These are phyloP conservation scores for Paulownia fortunei DNA, from an alignment of 257 asterid species.

Conservation along the genomic window DNA sequence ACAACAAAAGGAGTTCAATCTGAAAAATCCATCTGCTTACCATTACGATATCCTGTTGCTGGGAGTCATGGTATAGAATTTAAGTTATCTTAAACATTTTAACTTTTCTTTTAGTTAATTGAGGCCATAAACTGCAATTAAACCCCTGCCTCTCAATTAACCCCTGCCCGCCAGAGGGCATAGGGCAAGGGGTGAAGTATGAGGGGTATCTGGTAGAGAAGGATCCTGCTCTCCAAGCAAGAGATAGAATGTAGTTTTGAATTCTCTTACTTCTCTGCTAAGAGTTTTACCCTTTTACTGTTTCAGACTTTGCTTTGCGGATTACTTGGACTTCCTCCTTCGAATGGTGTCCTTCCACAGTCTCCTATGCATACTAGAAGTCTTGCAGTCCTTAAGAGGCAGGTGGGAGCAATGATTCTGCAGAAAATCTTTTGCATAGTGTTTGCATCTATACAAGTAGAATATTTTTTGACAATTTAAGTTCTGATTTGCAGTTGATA, in stretches of 20 bases:
- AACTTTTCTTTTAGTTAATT: not conserved
- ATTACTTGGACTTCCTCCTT: conserved; percentile 96
- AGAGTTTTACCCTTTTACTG: conserved; percentile 7
- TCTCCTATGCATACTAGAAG: conserved; percentile 99
- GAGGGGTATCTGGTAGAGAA: too few relatives aligned
- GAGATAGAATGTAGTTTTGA: not conserved
- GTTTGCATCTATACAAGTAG: not conserved
- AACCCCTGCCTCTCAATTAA: too few relatives aligned
- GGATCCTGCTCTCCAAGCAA: too few relatives aligned
- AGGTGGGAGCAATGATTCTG: conserved; percentile 51
- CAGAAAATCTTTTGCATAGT: not conserved
- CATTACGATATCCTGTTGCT: conserved; percentile 80
- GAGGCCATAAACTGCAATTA: not conserved
- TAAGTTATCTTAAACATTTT: not conserved
- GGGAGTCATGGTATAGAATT: conserved; percentile 72
- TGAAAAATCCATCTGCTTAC: conserved; percentile 86
- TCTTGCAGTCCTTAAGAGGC: conserved; percentile 90
- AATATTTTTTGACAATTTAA: not conserved
- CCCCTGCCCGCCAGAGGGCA: too few relatives aligned
- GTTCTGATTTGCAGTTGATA: conserved; percentile 52
- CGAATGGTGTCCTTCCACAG: conserved; percentile 98
- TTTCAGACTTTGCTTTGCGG: conserved; percentile 90
- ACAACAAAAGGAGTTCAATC: conserved; percentile 87
- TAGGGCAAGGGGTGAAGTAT: too few relatives aligned
- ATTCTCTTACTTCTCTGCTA: not conserved